Conservation (phyloP, 495 filamentous ascomycete genomes). For the Cenococcum geophilum region DNA sequence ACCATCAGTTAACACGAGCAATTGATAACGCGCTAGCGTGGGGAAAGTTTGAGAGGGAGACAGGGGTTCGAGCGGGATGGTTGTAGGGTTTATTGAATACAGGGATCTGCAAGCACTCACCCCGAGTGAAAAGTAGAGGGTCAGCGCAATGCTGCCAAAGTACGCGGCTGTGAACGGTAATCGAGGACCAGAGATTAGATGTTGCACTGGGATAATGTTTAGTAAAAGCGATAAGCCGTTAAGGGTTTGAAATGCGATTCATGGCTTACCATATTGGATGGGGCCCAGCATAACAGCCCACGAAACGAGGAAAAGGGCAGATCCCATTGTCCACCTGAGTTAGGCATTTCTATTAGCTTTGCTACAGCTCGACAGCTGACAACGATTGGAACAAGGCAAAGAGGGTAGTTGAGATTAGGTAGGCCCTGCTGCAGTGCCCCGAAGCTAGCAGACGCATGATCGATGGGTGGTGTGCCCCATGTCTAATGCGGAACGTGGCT, state of each 20-base stretch:
- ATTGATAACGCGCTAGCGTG: conserved; percentile 29
- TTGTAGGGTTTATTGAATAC: conserved; percentile 10
- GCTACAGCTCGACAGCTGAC: conserved; percentile 15
- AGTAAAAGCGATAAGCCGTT: conserved; percentile 3
- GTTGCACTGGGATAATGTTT: conserved; percentile 45
- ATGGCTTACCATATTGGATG: conserved; percentile 53
- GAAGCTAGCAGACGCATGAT: conserved; percentile 33
- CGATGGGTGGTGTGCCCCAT: conserved; percentile 10
- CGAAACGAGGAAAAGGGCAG: conserved; percentile 80
- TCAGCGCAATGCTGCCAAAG: conserved; percentile 88
- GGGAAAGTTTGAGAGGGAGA: conserved; percentile 14
- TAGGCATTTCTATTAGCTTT: conserved; percentile 20
- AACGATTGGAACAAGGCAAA: conserved; percentile 6
- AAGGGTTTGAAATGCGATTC: neutral
- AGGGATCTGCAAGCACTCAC: conserved; percentile 54
- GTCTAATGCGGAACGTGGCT: conserved; percentile 25
- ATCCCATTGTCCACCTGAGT: conserved; percentile 88
- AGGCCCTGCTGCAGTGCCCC: conserved; percentile 28
- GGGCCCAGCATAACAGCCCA: conserved; percentile 95
- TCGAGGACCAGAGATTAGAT: conserved; percentile 77
- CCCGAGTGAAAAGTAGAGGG: conserved; percentile 83
- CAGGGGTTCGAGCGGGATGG: conserved; percentile 20
- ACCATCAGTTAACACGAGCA: conserved; percentile 20
- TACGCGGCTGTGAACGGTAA: conserved; percentile 95
- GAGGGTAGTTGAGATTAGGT: conserved; percentile 27